phyloP scores from a whole-genome alignment of 225 moss, liverwort and hornwort species.

The Bryoerythrophyllum caledonicum region DNA sequence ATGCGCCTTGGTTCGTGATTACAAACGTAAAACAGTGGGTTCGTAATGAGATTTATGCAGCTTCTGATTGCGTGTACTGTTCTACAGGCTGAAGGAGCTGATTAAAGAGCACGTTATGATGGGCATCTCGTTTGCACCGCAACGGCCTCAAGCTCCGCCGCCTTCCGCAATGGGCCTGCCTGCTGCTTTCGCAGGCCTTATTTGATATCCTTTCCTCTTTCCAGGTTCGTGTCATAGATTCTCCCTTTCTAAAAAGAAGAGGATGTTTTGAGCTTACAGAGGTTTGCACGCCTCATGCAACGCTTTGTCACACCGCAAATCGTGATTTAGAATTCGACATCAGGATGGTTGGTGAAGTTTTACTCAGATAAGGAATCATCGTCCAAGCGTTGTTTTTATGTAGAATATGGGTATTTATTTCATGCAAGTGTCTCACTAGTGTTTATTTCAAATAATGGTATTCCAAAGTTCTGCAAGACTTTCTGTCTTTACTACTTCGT shows the following conservation, averaged over 20 bases:
- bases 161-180: constrained; percentile 69
- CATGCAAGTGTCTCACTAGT: constrained; percentile 25
- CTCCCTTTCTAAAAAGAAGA: constrained; percentile 13
- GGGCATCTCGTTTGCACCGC: constrained; percentile 48
- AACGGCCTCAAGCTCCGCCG: constrained; percentile 37
- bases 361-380: constrained; percentile 21
- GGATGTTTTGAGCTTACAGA: constrained; percentile 20
- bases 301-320: constrained; percentile 23
- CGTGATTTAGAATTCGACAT: constrained; percentile 31
- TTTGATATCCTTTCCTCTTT: constrained; percentile 32
- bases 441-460: constrained; percentile 35
- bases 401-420: constrained; percentile 38
- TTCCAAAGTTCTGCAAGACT: constrained; percentile 15
- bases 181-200: constrained; percentile 75
- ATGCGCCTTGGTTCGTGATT: no score
- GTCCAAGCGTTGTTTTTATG: constrained; percentile 29
- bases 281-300: constrained; percentile 48
- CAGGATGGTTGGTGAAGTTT: constrained; percentile 21
- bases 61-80: constrained; percentile 17
- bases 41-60: not conserved
- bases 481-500: not conserved
- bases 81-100: constrained; percentile 80
- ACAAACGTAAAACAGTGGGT: not conserved
- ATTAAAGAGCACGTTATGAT: constrained; percentile 78
- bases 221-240: constrained; percentile 16